Evolutionary conservation across 805 yeast genomes (phyloP).

Genomic region (Ogataea parapolymorpha): DNA sequence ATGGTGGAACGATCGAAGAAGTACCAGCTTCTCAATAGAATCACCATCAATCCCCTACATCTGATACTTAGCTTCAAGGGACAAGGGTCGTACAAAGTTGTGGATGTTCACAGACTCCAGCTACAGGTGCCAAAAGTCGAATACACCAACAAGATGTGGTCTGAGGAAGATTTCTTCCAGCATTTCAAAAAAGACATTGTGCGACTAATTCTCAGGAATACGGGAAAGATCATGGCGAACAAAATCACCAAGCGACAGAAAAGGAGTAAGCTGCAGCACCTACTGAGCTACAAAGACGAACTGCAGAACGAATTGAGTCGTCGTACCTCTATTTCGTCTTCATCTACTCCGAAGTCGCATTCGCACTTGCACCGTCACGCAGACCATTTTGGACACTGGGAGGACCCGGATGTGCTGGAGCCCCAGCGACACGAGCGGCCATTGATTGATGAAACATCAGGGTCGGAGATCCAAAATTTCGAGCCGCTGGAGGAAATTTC

Average conservation of each 20-base stretch:
- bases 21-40: slow-evolving; percentile 37
- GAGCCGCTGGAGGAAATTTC: slow-evolving; percentile 9
- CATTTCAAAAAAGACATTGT: slow-evolving; percentile 59
- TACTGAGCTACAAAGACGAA: slow-evolving; percentile 9
- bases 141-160: slow-evolving; percentile 64
- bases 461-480: slow-evolving; percentile 6
- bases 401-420: slow-evolving; percentile 28
- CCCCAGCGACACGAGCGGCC: background rate
- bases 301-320: background rate
- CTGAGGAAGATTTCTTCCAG: slow-evolving; percentile 64
- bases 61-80: slow-evolving; percentile 78
- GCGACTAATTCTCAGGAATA: slow-evolving; percentile 53
- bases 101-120: slow-evolving; percentile 72
- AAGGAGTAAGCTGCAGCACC: slow-evolving; percentile 4
- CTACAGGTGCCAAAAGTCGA: slow-evolving; percentile 61
- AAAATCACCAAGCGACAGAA: slow-evolving; percentile 42
- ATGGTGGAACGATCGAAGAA: slow-evolving; percentile 42
- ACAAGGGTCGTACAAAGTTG: slow-evolving; percentile 60
- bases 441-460: slow-evolving; percentile 2
- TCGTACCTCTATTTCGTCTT: background rate
- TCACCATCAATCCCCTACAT: slow-evolving; percentile 27
- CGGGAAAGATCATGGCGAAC: slow-evolving; percentile 78
- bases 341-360: slow-evolving; percentile 1
- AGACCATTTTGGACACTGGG: slow-evolving; percentile 11
- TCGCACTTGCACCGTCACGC: slow-evolving; percentile 15